A percentile compares a stretch with the other conserved stretches of the same genome.
phyloP scores from a whole-genome alignment of 1,284 basidiomycete genomes.

The Porodaedalea pini region DNA sequence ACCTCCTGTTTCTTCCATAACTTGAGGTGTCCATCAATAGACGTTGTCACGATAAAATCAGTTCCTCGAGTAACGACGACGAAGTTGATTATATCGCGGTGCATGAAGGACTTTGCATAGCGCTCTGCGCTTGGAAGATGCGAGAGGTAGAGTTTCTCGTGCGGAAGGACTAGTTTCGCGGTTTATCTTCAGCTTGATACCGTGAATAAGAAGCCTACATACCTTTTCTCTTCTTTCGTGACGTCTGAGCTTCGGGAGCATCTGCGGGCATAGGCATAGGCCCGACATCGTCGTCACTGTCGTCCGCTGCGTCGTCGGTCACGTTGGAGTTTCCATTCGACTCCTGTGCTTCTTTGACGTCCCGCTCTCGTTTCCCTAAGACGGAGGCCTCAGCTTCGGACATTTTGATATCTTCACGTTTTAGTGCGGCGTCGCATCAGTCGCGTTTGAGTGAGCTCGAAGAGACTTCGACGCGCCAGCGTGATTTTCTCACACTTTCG shows the following conservation, averaged over 20 bases:
- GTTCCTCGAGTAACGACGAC: conserved; percentile 85
- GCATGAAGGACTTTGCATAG: conserved; percentile 99
- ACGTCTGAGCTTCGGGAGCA: conserved; percentile 30
- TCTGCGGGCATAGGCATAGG: conserved; percentile 69
- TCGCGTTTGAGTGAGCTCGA: not conserved
- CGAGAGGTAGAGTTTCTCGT: conserved; percentile 84
- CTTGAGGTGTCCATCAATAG: conserved; percentile 93
- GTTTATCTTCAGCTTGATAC: not conserved
- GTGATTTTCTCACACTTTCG: too few species aligned
- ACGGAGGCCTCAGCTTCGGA: conserved; percentile 42
- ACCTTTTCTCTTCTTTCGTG: conserved; percentile 76
- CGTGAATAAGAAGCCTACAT: not conserved
- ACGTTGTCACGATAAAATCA: conserved; percentile 92
- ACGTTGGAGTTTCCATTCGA: conserved; percentile 24
- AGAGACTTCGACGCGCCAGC: too few species aligned
- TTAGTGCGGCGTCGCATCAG: not conserved
- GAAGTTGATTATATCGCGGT: conserved; percentile 89
- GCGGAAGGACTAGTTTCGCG: conserved; percentile 52
- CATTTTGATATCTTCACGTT: conserved; percentile 32
- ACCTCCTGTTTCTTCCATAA: conserved; percentile 97
- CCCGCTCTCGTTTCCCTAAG: conserved; percentile 63
- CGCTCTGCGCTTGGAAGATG: conserved; percentile 90
- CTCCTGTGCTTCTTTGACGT: conserved; percentile 30
- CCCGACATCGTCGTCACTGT: conserved; percentile 66
- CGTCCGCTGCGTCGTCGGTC: conserved; percentile 37